Conservation (phyloP, 768 basidiomycete species). For the Myochromella boudieri region DNA sequence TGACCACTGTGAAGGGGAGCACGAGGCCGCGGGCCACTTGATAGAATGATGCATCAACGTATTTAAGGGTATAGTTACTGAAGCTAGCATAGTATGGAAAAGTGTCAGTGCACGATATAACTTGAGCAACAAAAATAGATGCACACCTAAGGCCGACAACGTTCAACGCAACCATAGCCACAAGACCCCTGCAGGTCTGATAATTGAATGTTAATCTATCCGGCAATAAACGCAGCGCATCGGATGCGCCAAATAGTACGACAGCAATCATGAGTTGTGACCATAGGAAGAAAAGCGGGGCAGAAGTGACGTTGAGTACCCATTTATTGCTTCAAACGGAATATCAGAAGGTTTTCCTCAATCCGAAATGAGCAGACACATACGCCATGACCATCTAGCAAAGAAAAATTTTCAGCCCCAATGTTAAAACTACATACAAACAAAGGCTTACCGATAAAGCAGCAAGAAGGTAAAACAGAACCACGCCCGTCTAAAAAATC, state of each 20-base stretch:
- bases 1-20: conserved; percentile 88
- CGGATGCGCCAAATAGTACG: conserved; percentile 65
- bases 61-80: conserved; percentile 90
- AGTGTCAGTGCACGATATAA: not conserved
- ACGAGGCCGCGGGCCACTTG: conserved; percentile 94
- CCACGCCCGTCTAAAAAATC: conserved; percentile 61
- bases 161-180: conserved; percentile 74
- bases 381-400: conserved; percentile 90
- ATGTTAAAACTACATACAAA: not conserved
- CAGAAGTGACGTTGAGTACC: conserved; percentile 74
- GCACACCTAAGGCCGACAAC: conserved; percentile 79
- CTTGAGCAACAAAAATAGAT: not conserved
- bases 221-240: conserved; percentile 63
- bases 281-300: conserved; percentile 87
- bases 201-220: conserved; percentile 64
- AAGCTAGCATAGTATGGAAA: conserved; percentile 50
- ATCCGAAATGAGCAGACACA: conserved; percentile 12
- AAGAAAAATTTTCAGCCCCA: conserved; percentile 3
- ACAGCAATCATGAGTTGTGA: conserved; percentile 80
- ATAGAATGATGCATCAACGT: conserved; percentile 93
- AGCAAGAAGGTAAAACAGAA: conserved; percentile 86
- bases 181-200: conserved; percentile 68
- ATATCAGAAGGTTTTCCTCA: not conserved
- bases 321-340: conserved; percentile 77
- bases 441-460: conserved; percentile 70